Conservation (phyloP, 148 eudicot species). For the Diospyros lotus region DNA sequence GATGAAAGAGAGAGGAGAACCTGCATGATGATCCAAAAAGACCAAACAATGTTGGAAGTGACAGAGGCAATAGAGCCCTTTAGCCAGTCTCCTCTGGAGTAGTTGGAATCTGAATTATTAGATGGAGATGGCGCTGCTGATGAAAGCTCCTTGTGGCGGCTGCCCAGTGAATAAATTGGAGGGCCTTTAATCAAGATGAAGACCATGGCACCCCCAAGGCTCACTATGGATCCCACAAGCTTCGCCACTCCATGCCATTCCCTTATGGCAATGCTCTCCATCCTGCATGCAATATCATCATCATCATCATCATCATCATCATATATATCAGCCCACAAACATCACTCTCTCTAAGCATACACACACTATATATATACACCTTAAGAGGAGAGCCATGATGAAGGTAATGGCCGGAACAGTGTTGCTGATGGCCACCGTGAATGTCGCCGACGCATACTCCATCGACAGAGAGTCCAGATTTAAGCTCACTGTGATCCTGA, state of each 20-base stretch:
- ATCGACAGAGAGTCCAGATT: slow-evolving; percentile 23
- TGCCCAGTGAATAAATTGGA: neutral
- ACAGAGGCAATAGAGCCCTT: slow-evolving; percentile 29
- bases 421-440: slow-evolving; percentile 26
- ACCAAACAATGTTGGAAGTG: slow-evolving; percentile 20
- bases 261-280: slow-evolving; percentile 24
- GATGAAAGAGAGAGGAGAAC: slow-evolving; percentile 11
- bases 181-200: slow-evolving; percentile 37
- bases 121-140: neutral
- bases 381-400: slow-evolving; percentile 23
- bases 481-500: slow-evolving; percentile 27
- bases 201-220: slow-evolving; percentile 31
- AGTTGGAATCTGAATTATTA: neutral
- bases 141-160: neutral
- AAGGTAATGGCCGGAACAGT: slow-evolving; percentile 26
- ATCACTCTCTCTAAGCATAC: too few species aligned
- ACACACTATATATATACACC: slow-evolving; percentile 11
- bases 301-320: too few species aligned
- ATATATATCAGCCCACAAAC: too few species aligned
- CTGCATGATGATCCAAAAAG: slow-evolving; percentile 34
- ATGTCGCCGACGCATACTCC: slow-evolving; percentile 29
- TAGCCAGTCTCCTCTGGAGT: slow-evolving; percentile 18
- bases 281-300: slow-evolving; percentile 5
- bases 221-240: slow-evolving; percentile 21
- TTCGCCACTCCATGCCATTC: slow-evolving; percentile 25